A percentile compares a stretch with the other conserved stretches of the same genome.
Evolutionary conservation across 768 basidiomycete species (phyloP).

Genomic region (Tylopilus rubrobrunneus): DNA sequence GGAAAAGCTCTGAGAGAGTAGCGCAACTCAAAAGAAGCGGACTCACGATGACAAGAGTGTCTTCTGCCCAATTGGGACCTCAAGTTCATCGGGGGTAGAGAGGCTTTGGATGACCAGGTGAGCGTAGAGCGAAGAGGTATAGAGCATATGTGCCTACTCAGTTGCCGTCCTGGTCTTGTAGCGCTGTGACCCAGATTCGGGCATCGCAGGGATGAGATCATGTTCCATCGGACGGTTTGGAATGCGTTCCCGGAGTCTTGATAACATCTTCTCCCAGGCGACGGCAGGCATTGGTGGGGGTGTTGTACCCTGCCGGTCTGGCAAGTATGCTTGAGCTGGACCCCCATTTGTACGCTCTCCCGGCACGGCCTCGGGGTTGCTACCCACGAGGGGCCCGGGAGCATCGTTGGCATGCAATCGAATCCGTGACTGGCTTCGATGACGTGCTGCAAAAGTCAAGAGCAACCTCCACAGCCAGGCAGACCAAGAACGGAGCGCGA

Average conservation of each 20-base stretch:
- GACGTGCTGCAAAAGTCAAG: not conserved
- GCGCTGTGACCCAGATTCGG: conserved; percentile 8
- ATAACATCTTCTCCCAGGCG: no score
- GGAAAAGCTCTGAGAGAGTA: not conserved
- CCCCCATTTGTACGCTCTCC: not conserved
- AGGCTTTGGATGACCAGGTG: not conserved
- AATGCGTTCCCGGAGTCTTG: not conserved
- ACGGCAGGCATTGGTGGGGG: conserved; percentile 1
- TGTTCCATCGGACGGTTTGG: not conserved
- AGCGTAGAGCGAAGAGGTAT: no score
- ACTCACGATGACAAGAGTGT: conserved; percentile 13
- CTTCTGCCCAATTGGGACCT: no score
- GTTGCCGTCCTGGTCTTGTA: not conserved
- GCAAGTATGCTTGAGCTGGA: no score
- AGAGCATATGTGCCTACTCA: not conserved
- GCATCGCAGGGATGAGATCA: conserved; percentile 1
- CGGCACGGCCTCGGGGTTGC: no score
- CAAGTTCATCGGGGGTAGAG: not conserved
- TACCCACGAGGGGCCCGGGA: not conserved
- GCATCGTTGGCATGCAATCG: conserved; percentile 1
- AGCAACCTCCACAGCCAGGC: conserved; percentile 5
- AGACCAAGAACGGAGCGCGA: not conserved
- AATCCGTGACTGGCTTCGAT: not conserved
- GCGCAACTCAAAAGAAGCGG: not conserved
- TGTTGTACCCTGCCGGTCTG: no score